Evolutionary conservation across 2,329 filamentous ascomycete genomes (phyloP), one percentile per base, ranked within the genome.

Genomic region (Botrytis porri): DNA sequence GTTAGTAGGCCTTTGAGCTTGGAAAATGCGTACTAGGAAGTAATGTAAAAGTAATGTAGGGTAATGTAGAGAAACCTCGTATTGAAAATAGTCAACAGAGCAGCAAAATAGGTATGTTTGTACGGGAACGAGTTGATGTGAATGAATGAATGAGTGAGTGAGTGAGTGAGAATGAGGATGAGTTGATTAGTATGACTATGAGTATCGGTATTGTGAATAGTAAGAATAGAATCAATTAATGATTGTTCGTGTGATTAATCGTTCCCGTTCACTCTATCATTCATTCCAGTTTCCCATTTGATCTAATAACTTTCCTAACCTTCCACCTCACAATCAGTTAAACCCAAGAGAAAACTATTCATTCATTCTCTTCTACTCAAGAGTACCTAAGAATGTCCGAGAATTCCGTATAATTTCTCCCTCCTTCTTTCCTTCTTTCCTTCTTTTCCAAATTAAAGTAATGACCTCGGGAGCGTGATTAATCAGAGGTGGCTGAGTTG

Each of bases 401-500:
- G n/a, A 29, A 35, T 35, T 32, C 29, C 37, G 61, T 41, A 63
- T 37, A 35, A 64, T 48, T 12, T 64, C 41, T 39, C 35, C 39
- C 54, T 25, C 59, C 37, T 14, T n/a, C 59, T 12, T 22, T 61
- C 32, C 37, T 9, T 25, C 5, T 20, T 37, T 39, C 37, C 3
- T 14, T 18, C 35, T n/a, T 41, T 41, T 10, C 60, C 12, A 5
- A 41, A 16, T 41, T 25, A 45, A 9, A 32, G 7, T 37, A 3
- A 41, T 29, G 39, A n/a, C n/a, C n/a, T n/a, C n/a, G n/a, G n/a
- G n/a, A 43, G 61, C 14, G 64, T 66, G 64, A 39, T 66, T 12
- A 66, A 66, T 51, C 45, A 41, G 45, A 54, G 64, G 64, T 67
- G 64, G 64, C 64, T 67, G 64, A 67, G 64, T n/a, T 39, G 62